Base-by-base conservation (phyloP, 2,329 filamentous ascomycete genomes). In the Paraconiothyrium sp. region DNA sequence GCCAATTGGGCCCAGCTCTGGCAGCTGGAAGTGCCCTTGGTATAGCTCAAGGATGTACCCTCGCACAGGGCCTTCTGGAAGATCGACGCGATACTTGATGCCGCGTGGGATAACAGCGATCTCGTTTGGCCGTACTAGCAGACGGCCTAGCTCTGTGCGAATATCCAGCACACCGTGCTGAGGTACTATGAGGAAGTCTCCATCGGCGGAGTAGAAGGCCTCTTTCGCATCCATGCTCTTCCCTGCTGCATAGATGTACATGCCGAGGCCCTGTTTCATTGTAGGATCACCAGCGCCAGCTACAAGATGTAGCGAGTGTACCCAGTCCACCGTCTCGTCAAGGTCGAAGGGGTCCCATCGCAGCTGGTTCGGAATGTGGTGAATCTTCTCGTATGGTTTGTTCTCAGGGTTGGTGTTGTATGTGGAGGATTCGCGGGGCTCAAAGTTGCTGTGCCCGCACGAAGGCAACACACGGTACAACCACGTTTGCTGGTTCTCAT, bases 151-250 rank as follows among this genome's bases (percentile, higher is more conserved):
- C 70, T 91, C 89, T 2, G 89, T 91, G 70, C 89, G 88, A 49
- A 91, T 88, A 66, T 91, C 86, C 1, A 92, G 80, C 0, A 84
- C 81, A 13, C 89, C 89, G 65, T 88, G 84, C 62, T 91, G 89
- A 0, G 85, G 87, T 2, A 91, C 83, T 50, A 91, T 88, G 56
- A 91, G 79, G 62, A 89, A 85, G 72, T 91, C 89, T 16, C 89
- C 89, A 62, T 92, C 89, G 0, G 92, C 90, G 3, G 90, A 94
- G 83, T 94, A 96, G 76, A 94, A 96, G 0, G 92, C 92, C 54
- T 90, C 84, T 43, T 86, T 86, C n/a, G 84, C 80, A 52, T 84
- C 83, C 93, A 97, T 97, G 73, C 89, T 88, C 75, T 87, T 89
- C 22, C 91, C 92, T 0, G 90, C 92, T 1, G 91, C 90, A 73